Conservation (phyloP, 2,329 filamentous ascomycete genomes). For the Geosmithia morbida region DNA sequence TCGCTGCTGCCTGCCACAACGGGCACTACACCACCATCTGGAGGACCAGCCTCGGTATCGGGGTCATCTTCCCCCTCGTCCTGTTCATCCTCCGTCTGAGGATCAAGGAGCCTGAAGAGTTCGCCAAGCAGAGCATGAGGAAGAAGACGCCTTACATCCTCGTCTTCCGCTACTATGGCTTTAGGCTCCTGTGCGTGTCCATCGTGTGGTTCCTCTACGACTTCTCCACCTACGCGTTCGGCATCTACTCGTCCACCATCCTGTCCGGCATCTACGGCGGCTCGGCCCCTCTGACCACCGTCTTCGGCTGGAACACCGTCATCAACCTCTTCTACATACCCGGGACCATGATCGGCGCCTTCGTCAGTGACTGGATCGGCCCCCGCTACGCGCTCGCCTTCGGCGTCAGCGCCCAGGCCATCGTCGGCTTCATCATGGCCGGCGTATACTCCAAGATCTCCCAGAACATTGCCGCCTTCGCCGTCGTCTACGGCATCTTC, state of each 20-base stretch:
- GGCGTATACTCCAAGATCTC: slow-evolving; percentile 61
- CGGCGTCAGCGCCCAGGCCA: slow-evolving; percentile 57
- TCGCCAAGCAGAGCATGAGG: slow-evolving; percentile 55
- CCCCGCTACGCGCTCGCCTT: slow-evolving; percentile 59
- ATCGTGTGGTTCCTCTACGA: slow-evolving; percentile 74
- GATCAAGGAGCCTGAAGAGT: slow-evolving; percentile 68
- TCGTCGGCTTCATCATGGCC: slow-evolving; percentile 82
- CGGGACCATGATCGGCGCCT: slow-evolving; percentile 64
- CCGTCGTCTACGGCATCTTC: slow-evolving; percentile 22
- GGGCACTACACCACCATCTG: slow-evolving; percentile 61
- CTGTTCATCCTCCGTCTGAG: slow-evolving; percentile 59
- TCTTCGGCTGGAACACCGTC: slow-evolving; percentile 79
- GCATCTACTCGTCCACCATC: slow-evolving; percentile 71
- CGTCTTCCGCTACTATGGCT: slow-evolving; percentile 55
- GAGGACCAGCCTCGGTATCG: slow-evolving; percentile 68
- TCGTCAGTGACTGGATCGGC: slow-evolving; percentile 63
- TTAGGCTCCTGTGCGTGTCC: slow-evolving; percentile 53
- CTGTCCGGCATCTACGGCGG: slow-evolving; percentile 48
- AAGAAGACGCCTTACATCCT: slow-evolving; percentile 39
- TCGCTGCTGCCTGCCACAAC: slow-evolving; percentile 40
- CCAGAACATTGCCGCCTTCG: slow-evolving; percentile 24
- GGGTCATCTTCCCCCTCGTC: slow-evolving; percentile 60
- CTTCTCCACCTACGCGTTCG: slow-evolving; percentile 73
- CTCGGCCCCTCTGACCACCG: slow-evolving; percentile 51
- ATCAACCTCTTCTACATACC: slow-evolving; percentile 85